phyloP scores from a whole-genome alignment of 1,284 basidiomycete genomes.

The Cryptococcus hybrid region DNA sequence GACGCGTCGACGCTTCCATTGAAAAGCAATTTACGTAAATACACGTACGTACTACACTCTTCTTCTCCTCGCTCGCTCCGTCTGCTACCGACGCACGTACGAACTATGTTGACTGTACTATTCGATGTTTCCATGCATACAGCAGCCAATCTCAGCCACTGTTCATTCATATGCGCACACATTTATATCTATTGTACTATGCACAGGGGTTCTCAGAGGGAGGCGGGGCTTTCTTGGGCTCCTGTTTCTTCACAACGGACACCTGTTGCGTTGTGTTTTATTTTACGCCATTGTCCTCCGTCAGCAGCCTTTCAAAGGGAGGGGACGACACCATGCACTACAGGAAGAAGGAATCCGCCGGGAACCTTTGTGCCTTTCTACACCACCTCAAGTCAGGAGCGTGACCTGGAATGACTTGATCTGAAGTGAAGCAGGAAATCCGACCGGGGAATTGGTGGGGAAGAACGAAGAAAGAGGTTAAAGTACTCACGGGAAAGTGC shows the following conservation, averaged over 20 bases:
- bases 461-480: not conserved
- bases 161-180: too few relatives aligned
- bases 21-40: too few relatives aligned
- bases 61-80: too few relatives aligned
- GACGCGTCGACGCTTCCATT: too few relatives aligned
- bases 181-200: conserved; percentile 19
- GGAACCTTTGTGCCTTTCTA: conserved; percentile 40
- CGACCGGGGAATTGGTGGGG: too few relatives aligned
- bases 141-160: too few relatives aligned
- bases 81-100: too few relatives aligned
- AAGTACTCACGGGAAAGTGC: conserved; percentile 38
- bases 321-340: conserved; percentile 5
- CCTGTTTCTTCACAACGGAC: conserved; percentile 32
- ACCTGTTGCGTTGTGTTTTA: conserved; percentile 8
- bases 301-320: not conserved
- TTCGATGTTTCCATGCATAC: too few relatives aligned
- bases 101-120: too few relatives aligned
- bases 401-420: not conserved
- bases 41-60: too few relatives aligned
- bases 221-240: conserved; percentile 11
- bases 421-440: not conserved
- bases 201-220: conserved; percentile 26
- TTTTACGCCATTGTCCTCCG: not conserved
- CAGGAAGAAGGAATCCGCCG: conserved; percentile 39
- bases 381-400: not conserved